A percentile compares a stretch with the other conserved stretches of the same genome.
phyloP scores from a whole-genome alignment of 73 alveolate genomes.

The Urostyla sp. region DNA sequence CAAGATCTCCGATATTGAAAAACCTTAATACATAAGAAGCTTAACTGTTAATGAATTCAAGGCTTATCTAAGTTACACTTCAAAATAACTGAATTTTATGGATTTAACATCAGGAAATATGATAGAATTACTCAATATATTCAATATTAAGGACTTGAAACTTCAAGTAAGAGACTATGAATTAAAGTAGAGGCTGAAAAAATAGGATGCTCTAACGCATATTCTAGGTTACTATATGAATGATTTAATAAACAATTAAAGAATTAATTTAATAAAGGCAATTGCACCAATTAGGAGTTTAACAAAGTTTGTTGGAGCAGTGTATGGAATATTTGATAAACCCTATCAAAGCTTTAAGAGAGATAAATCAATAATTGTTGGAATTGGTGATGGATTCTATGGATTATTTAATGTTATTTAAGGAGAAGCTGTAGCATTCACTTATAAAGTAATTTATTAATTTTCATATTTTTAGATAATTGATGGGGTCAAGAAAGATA shows the following conservation, averaged over 20 bases:
- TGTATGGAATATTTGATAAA: constrained; percentile 20
- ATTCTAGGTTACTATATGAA: constrained; percentile 5
- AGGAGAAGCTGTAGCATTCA: constrained; percentile 30
- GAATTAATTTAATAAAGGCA: constrained; percentile 23
- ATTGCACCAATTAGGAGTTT: constrained; percentile 43
- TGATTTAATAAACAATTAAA: constrained; percentile 18
- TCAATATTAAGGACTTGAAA: constrained; percentile 39
- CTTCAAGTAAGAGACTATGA: constrained; percentile 3
- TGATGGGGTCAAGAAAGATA: constrained; percentile 40
- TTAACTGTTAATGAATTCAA: not conserved
- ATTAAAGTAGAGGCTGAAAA: not conserved
- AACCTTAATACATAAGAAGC: not conserved
- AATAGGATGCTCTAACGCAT: constrained; percentile 8
- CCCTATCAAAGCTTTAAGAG: constrained; percentile 21
- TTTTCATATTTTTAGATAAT: not conserved
- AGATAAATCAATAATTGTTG: constrained; percentile 17
- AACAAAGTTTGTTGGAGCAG: constrained; percentile 35
- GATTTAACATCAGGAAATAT: constrained; percentile 22
- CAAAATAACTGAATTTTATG: not conserved
- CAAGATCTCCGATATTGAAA: not conserved
- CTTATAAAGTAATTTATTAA: constrained; percentile 17
- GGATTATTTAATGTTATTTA: constrained; percentile 16
- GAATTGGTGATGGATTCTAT: constrained; percentile 45
- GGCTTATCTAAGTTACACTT: constrained; percentile 24
- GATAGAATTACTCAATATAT: constrained; percentile 22